phyloP scores from a whole-genome alignment of 169 alveolate genomes.

The Plasmodium gallinaceum region DNA sequence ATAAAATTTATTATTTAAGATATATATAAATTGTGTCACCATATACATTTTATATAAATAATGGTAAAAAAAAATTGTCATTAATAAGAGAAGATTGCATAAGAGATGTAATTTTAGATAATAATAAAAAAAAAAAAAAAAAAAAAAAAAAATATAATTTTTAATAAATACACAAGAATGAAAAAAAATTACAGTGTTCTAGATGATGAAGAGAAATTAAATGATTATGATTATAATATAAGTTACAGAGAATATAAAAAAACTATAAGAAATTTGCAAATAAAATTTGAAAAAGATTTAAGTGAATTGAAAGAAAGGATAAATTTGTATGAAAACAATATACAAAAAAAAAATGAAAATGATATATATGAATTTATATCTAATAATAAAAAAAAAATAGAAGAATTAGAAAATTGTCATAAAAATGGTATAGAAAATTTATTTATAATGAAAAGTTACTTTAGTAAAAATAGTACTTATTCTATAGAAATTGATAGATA shows the following conservation, averaged over 20 bases:
- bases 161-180: slow-evolving; percentile 13
- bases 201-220: slow-evolving; percentile 14
- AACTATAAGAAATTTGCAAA: slow-evolving; percentile 42
- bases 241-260: slow-evolving; percentile 64
- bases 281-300: slow-evolving; percentile 48
- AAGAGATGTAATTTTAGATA: too few species aligned
- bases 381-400: slow-evolving; percentile 52
- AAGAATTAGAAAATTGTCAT: slow-evolving; percentile 48
- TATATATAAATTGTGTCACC: too few species aligned
- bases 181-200: slow-evolving; percentile 33
- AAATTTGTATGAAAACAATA: slow-evolving; percentile 22
- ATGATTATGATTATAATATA: slow-evolving; percentile 24
- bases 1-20: too few species aligned
- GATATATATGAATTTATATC: slow-evolving; percentile 22
- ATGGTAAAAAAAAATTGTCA: too few species aligned
- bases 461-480: slow-evolving; percentile 62
- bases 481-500: slow-evolving; percentile 60
- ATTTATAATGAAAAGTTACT: slow-evolving; percentile 47
- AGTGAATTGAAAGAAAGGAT: slow-evolving; percentile 54
- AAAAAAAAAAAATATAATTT: background rate
- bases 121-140: background rate
- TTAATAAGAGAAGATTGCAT: too few species aligned
- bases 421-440: slow-evolving; percentile 57
- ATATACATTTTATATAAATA: too few species aligned
- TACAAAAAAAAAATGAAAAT: slow-evolving; percentile 15